Conservation (phyloP, 169 alveolate genomes). For the Plasmodium gallinaceum region DNA sequence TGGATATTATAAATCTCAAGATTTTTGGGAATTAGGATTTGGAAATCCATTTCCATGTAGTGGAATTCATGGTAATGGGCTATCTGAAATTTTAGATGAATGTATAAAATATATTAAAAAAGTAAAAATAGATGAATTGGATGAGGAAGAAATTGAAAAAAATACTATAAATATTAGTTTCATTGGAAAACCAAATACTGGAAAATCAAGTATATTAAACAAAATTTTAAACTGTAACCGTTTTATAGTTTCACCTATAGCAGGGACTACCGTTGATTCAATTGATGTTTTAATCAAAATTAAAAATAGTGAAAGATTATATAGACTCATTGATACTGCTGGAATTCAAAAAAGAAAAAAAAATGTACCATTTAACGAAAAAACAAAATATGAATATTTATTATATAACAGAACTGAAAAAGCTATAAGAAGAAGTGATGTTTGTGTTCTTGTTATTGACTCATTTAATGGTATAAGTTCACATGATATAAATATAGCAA, state of each 20-base stretch:
- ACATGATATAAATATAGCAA: slow-evolving; percentile 84
- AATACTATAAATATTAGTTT: slow-evolving; percentile 20
- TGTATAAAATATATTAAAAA: slow-evolving; percentile 72
- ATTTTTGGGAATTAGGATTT: slow-evolving; percentile 85
- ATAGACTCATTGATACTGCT: slow-evolving; percentile 75
- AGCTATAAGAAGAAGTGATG: slow-evolving; percentile 85
- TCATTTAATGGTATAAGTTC: slow-evolving; percentile 84
- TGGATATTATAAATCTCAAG: slow-evolving; percentile 84
- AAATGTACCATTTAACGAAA: slow-evolving; percentile 50
- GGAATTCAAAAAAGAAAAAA: slow-evolving; percentile 74
- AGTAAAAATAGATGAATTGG: slow-evolving; percentile 58
- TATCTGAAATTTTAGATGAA: slow-evolving; percentile 82
- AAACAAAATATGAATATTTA: slow-evolving; percentile 65
- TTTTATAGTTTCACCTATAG: slow-evolving; percentile 85
- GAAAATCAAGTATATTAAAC: slow-evolving; percentile 83
- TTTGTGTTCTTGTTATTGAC: slow-evolving; percentile 84
- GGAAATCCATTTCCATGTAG: slow-evolving; percentile 86
- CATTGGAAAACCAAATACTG: slow-evolving; percentile 83
- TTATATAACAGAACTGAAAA: slow-evolving; percentile 43
- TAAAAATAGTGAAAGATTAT: slow-evolving; percentile 63
- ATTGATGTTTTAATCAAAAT: slow-evolving; percentile 78
- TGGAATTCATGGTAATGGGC: slow-evolving; percentile 86
- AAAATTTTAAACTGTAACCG: slow-evolving; percentile 79
- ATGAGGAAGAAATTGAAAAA: slow-evolving; percentile 65
- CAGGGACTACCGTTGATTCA: slow-evolving; percentile 87